Conservation (phyloP, 108 stramenopile genomes). For the Skeletonema costatum region DNA sequence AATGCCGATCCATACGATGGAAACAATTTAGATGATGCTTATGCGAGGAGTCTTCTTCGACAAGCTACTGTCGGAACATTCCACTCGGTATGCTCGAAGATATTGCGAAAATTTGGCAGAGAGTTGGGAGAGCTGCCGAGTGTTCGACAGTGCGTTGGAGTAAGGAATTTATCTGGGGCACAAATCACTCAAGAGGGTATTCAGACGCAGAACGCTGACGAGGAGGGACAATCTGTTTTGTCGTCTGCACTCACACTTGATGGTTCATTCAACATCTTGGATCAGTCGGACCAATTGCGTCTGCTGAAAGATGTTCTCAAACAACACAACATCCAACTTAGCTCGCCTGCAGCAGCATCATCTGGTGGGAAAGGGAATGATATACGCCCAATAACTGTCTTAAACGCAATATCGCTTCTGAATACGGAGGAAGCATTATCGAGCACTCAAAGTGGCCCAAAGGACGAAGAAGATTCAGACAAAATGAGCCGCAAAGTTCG, state of each 20-base stretch:
- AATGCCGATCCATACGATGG: slow-evolving; percentile 33
- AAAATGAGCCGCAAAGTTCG: slow-evolving; percentile 36
- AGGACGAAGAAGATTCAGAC: not conserved
- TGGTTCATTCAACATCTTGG: slow-evolving; percentile 72
- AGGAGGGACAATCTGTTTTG: slow-evolving; percentile 8
- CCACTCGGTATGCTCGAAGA: slow-evolving; percentile 87
- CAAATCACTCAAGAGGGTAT: not conserved
- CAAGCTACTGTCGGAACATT: slow-evolving; percentile 84
- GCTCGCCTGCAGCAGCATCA: slow-evolving; percentile 6
- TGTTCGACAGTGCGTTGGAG: slow-evolving; percentile 29
- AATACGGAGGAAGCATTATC: slow-evolving; percentile 38
- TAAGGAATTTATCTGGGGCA: slow-evolving; percentile 20
- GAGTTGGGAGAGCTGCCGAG: slow-evolving; percentile 58
- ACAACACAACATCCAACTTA: slow-evolving; percentile 50
- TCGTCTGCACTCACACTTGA: slow-evolving; percentile 32
- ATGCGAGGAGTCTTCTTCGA: slow-evolving; percentile 37
- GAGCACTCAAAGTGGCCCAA: slow-evolving; percentile 25
- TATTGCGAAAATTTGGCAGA: slow-evolving; percentile 71
- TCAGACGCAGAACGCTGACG: slow-evolving; percentile 5
- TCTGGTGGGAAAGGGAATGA: slow-evolving; percentile 20
- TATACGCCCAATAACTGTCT: slow-evolving; percentile 57
- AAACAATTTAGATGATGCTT: slow-evolving; percentile 6
- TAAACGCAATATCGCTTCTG: slow-evolving; percentile 59
- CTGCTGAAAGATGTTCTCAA: slow-evolving; percentile 64
- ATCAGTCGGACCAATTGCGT: slow-evolving; percentile 72